Conservation (phyloP, 1,284 basidiomycete species). For the Melampsora larici-populina region DNA sequence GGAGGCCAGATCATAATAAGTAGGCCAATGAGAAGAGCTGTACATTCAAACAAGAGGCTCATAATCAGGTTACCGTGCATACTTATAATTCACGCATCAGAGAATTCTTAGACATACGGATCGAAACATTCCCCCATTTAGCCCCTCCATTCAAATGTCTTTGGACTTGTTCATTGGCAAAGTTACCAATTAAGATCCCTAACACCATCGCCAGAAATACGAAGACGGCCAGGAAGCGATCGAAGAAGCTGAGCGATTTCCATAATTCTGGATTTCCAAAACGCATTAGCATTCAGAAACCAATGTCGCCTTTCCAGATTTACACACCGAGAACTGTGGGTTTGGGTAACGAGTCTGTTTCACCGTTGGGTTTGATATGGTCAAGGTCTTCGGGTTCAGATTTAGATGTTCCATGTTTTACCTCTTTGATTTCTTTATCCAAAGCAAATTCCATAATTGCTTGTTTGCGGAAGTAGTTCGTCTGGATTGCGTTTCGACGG, state of each 20-base stretch:
- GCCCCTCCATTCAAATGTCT: background rate
- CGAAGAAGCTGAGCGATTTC: background rate
- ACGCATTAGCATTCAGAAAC: background rate
- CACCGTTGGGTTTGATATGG: too few relatives aligned
- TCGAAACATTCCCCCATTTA: background rate
- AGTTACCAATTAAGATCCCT: background rate
- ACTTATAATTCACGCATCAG: too few relatives aligned
- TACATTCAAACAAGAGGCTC: slow-evolving; percentile 56
- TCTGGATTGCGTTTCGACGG: too few relatives aligned
- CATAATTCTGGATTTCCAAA: background rate
- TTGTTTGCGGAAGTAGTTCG: too few relatives aligned
- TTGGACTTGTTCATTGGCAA: background rate
- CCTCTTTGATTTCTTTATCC: too few relatives aligned
- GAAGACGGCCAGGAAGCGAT: background rate
- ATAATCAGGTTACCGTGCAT: background rate
- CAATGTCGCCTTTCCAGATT: background rate
- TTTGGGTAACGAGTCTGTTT: too few relatives aligned
- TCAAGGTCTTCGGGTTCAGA: too few relatives aligned
- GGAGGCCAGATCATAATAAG: slow-evolving; percentile 89
- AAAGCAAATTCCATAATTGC: too few relatives aligned
- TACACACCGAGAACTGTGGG: too few relatives aligned
- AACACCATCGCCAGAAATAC: background rate
- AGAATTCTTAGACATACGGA: background rate
- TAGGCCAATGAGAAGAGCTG: slow-evolving; percentile 66
- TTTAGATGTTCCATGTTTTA: too few relatives aligned